These are phyloP conservation scores for Syzygium aromaticum DNA, from an alignment of 345 rosid genomes.

Conservation along the genomic window DNA sequence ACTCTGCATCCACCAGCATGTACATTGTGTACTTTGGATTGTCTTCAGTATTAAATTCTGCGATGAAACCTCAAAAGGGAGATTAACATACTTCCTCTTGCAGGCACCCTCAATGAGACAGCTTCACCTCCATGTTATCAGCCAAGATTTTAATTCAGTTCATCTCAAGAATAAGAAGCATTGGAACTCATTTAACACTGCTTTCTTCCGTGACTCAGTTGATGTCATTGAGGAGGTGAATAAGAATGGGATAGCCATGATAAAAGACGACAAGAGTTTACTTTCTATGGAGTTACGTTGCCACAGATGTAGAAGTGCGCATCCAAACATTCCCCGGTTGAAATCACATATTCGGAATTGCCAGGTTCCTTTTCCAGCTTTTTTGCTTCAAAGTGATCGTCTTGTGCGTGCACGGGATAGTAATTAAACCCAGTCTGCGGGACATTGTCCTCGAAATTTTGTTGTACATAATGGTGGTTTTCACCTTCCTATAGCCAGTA, in stretches of 20 bases:
- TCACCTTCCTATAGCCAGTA: background rate
- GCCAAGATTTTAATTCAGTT: slow-evolving; percentile 86
- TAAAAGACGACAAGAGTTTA: slow-evolving; percentile 29
- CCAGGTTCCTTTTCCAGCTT: slow-evolving; percentile 38
- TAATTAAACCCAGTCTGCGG: too few species aligned
- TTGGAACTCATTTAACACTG: slow-evolving; percentile 83
- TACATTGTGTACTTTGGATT: background rate
- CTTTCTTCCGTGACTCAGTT: slow-evolving; percentile 70
- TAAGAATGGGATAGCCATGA: slow-evolving; percentile 41
- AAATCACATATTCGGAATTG: slow-evolving; percentile 64
- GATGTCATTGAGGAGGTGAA: slow-evolving; percentile 72
- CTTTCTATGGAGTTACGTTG: slow-evolving; percentile 77
- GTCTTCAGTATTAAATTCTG: background rate
- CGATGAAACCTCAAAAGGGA: background rate
- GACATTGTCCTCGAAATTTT: background rate
- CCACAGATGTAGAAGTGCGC: slow-evolving; percentile 75
- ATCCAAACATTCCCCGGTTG: slow-evolving; percentile 80
- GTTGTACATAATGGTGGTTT: background rate
- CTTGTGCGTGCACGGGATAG: slow-evolving; percentile 4
- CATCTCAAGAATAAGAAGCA: slow-evolving; percentile 83
- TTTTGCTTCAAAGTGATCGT: slow-evolving; percentile 35
- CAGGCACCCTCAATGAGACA: slow-evolving; percentile 78
- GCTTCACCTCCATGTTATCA: slow-evolving; percentile 84
- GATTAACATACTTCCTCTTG: background rate
- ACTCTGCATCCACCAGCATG: background rate